phyloP scores from a whole-genome alignment of 768 basidiomycete species.

The Phlebiopsis gigantea region DNA sequence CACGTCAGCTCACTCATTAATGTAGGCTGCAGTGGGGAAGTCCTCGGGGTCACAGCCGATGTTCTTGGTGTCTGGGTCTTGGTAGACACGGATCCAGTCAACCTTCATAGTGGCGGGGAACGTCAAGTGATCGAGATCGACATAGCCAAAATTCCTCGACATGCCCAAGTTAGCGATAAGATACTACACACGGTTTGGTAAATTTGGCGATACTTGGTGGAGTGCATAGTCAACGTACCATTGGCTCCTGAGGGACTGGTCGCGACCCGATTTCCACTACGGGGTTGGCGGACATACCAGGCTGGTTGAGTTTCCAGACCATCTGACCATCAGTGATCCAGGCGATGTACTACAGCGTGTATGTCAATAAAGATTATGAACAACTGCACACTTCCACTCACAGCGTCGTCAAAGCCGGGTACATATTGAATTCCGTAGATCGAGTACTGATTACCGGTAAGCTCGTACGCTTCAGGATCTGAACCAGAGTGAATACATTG shows the following conservation, averaged over 20 bases:
- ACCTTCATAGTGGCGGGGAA: slow-evolving; percentile 61
- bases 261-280: slow-evolving; percentile 59
- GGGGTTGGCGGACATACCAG: slow-evolving; percentile 55
- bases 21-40: slow-evolving; percentile 75
- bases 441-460: slow-evolving; percentile 48
- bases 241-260: slow-evolving; percentile 78
- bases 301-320: slow-evolving; percentile 66
- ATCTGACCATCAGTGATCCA: slow-evolving; percentile 66
- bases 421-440: slow-evolving; percentile 81
- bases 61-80: slow-evolving; percentile 42
- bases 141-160: slow-evolving; percentile 56
- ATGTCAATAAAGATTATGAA: background rate
- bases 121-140: slow-evolving; percentile 47
- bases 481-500: slow-evolving; percentile 37
- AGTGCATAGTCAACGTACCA: slow-evolving; percentile 57
- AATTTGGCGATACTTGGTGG: background rate
- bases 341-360: slow-evolving; percentile 55
- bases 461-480: slow-evolving; percentile 72
- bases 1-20: slow-evolving; percentile 46
- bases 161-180: slow-evolving; percentile 58
- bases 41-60: slow-evolving; percentile 67
- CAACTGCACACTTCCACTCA: slow-evolving; percentile 57
- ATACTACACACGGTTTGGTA: slow-evolving; percentile 31
- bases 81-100: slow-evolving; percentile 83
- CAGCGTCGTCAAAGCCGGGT: slow-evolving; percentile 57